Evolutionary conservation across 805 yeast genomes (phyloP).

Genomic region (Clavispora carvajalis): DNA sequence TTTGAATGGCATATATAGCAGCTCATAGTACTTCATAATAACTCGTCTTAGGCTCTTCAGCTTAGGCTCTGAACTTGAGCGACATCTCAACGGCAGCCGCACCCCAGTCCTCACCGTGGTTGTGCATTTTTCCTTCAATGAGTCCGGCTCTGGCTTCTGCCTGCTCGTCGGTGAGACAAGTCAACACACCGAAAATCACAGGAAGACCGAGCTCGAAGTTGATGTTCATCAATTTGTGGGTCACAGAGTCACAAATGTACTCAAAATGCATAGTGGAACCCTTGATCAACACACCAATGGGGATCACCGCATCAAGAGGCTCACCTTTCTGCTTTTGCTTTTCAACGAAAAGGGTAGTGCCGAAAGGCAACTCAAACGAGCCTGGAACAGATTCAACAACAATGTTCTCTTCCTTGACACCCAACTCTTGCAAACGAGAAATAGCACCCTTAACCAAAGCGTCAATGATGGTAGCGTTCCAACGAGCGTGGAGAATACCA

Average conservation of each 20-base stretch:
- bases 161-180: conserved; percentile 91
- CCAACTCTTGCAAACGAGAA: conserved; percentile 50
- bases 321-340: conserved; percentile 37
- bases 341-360: conserved; percentile 50
- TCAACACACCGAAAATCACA: conserved; percentile 87
- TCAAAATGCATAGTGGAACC: conserved; percentile 98
- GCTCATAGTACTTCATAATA: background rate
- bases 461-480: conserved; percentile 78
- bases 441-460: conserved; percentile 78
- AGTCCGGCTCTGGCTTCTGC: conserved; percentile 91
- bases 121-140: conserved; percentile 69
- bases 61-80: conserved; percentile 22
- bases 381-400: conserved; percentile 88
- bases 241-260: conserved; percentile 87
- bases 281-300: conserved; percentile 92
- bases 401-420: conserved; percentile 75
- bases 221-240: conserved; percentile 77
- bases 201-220: conserved; percentile 70
- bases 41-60: too few species aligned
- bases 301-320: conserved; percentile 78
- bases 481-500: conserved; percentile 92
- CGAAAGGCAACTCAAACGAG: conserved; percentile 88
- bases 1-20: too few species aligned
- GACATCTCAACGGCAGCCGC: conserved; percentile 97
- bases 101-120: conserved; percentile 99